Base-by-base conservation (phyloP, 75 land plant genomes). In the Picea glauca region DNA sequence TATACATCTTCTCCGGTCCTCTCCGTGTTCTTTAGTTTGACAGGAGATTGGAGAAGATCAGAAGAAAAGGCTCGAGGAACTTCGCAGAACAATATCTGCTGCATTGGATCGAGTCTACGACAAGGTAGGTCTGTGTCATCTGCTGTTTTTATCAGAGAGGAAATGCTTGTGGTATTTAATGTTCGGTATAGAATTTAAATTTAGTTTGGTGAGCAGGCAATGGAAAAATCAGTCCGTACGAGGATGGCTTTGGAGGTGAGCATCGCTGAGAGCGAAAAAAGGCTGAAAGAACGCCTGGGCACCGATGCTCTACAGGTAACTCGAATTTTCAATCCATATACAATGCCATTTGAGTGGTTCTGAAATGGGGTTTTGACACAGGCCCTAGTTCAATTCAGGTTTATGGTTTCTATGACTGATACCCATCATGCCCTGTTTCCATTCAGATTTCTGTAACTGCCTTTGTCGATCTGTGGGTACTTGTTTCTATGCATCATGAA, bases 31-130 rank as follows among this genome's bases (percentile, higher is more conserved):
- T 50, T 50, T 50, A 2, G 56, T 9, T 50, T 50, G 56, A 50
- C 68, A 81, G 72, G 79, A 81, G 46, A 78, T 77, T 38, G 82
- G 82, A 12, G 82, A 81, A 78, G 80, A 81, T 30, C 63, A 77
- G 57, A 7, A 14, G 2, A 32, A 43, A 20, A 81, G 78, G 58
- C 70, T 63, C 14, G 82, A 65, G 70, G 79, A 81, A 40, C 70
- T 81, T 32, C 43, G 60, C 0, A 26, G 61, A 5, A 63, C 50
- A 17, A 63, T 81, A n/a, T 59, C 80, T 20, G 82, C 79, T 50
- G 62, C 82, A 13, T 30, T 81, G 35, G 82, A 81, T 62, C 31
- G 46, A 46, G 33, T 77, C 30, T 81, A 81, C 33, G 72, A 81
- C 31, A 81, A 68, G 58, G 79, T 77, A 5, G 8, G 63, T 62